Conservation (phyloP, 345 rosid species). For the Linum trigynum region DNA sequence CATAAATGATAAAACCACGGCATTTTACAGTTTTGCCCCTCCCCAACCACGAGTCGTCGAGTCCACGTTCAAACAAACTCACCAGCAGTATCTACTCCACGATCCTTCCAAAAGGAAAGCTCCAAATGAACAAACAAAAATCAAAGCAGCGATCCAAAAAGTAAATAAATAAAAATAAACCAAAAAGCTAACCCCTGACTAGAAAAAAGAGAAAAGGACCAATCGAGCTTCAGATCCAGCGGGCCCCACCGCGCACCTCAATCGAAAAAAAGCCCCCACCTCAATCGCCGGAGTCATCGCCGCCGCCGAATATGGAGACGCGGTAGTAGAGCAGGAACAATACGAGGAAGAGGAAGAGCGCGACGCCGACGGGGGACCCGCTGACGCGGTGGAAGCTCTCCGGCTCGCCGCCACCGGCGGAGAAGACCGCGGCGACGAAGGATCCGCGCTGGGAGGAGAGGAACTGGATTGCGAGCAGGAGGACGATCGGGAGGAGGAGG, state of each 20-base stretch:
- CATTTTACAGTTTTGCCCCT: too few relatives aligned
- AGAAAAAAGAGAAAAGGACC: neutral
- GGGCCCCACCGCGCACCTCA: neutral
- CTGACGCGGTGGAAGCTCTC: slow-evolving; percentile 59
- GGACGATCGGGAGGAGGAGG: slow-evolving; percentile 56
- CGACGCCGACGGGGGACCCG: slow-evolving; percentile 72
- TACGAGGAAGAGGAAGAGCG: slow-evolving; percentile 48
- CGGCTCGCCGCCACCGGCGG: slow-evolving; percentile 61
- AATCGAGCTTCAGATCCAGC: neutral
- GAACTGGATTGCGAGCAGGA: slow-evolving; percentile 71
- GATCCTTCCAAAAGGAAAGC: too few relatives aligned
- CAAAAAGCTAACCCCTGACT: too few relatives aligned
- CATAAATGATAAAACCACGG: too few relatives aligned
- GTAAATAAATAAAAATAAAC: too few relatives aligned
- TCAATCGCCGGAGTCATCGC: slow-evolving; percentile 47
- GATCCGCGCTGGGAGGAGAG: slow-evolving; percentile 78
- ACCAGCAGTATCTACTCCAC: too few relatives aligned
- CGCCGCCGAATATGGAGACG: slow-evolving; percentile 73
- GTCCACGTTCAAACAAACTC: too few relatives aligned
- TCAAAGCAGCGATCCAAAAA: too few relatives aligned
- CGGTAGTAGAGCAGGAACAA: slow-evolving; percentile 63
- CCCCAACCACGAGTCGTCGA: too few relatives aligned
- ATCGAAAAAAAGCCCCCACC: neutral
- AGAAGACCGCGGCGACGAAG: slow-evolving; percentile 41
- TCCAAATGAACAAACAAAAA: too few relatives aligned